These are phyloP conservation scores for Aspergillus costaricaensis DNA, from an alignment of 2,329 filamentous ascomycete genomes.

Conservation along the genomic window DNA sequence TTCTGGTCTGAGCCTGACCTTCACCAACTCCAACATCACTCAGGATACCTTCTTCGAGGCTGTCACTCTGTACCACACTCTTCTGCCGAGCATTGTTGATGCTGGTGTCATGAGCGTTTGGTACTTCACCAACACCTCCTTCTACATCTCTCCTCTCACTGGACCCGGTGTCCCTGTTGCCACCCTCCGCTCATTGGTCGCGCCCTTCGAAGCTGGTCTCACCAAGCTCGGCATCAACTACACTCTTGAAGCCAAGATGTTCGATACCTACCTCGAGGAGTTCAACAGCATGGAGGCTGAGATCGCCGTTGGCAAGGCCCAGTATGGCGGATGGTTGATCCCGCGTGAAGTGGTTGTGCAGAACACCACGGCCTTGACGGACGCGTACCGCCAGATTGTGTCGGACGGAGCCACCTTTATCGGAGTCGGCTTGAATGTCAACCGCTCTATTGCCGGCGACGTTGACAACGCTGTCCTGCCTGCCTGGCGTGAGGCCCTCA, in stretches of 20 bases:
- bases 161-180: neutral
- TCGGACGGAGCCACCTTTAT: constrained; percentile 6
- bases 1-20: neutral
- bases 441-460: neutral
- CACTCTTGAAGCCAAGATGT: neutral
- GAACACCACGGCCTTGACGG: constrained; percentile 1
- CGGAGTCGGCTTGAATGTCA: constrained; percentile 3
- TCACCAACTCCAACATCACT: constrained; percentile 1
- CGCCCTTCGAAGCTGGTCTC: neutral
- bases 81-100: constrained; percentile 2
- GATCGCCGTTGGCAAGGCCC: constrained; percentile 8
- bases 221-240: neutral
- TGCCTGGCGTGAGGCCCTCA: constrained; percentile 7
- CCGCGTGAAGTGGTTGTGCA: neutral
- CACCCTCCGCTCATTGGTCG: neutral
- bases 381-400: constrained; percentile 3
- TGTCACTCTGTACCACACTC: constrained; percentile 1
- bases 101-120: constrained; percentile 7
- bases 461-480: constrained; percentile 5
- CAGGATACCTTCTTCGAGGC: constrained; percentile 8
- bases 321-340: constrained; percentile 5
- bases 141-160: constrained; percentile 1
- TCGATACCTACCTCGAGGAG: constrained; percentile 4
- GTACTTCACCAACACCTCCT: constrained; percentile 9
- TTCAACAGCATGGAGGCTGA: constrained; percentile 7